Percentiles rank a stretch among this genome's conserved stretches.
Conservation (phyloP, 345 rosid species). For the Brassica carinata region DNA sequence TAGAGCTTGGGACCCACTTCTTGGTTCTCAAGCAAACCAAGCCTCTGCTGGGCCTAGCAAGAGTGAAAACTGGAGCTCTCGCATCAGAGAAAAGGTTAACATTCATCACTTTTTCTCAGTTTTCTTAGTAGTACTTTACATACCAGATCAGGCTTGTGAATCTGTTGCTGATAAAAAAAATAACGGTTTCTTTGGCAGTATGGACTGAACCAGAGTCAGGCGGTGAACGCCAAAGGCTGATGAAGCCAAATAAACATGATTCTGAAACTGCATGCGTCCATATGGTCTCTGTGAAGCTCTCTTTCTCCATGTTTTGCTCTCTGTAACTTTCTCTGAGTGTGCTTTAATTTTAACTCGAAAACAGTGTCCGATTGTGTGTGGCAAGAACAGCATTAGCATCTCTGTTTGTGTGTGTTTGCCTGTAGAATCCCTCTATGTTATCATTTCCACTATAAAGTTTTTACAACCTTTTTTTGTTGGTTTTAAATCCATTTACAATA, state of each 20-base stretch:
- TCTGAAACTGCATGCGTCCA: slow-evolving; percentile 23
- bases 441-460: slow-evolving; percentile 1
- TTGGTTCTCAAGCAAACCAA: slow-evolving; percentile 62
- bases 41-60: slow-evolving; percentile 59
- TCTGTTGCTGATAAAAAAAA: not conserved
- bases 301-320: slow-evolving; percentile 20
- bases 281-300: slow-evolving; percentile 17
- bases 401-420: slow-evolving; percentile 26
- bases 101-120: not conserved
- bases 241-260: slow-evolving; percentile 14
- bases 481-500: not conserved
- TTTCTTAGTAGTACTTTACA: not conserved
- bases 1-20: slow-evolving; percentile 72
- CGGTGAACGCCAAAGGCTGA: slow-evolving; percentile 36
- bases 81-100: slow-evolving; percentile 80
- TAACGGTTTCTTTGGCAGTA: slow-evolving; percentile 24
- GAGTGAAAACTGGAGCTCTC: slow-evolving; percentile 60
- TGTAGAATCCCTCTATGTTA: slow-evolving; percentile 5
- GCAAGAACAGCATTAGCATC: not conserved
- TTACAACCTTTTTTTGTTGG: not conserved
- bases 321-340: slow-evolving; percentile 16
- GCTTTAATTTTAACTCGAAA: slow-evolving; percentile 8
- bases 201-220: slow-evolving; percentile 31
- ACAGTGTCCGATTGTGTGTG: not conserved
- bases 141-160: not conserved